phyloP scores from a whole-genome alignment of 176 grass and related monocot genomes.

The Cenchrus fungigraminus region DNA sequence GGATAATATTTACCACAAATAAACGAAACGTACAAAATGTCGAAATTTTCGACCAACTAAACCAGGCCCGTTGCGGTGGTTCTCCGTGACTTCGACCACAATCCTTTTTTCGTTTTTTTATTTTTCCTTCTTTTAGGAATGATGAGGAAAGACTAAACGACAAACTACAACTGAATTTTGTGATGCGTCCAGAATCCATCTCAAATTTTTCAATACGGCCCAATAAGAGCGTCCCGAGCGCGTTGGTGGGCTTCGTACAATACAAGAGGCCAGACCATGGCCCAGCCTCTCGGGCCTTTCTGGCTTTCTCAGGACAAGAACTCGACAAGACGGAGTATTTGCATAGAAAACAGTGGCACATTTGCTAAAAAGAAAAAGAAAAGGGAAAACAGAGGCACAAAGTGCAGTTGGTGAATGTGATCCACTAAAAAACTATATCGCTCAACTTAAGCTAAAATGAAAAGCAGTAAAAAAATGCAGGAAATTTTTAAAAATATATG shows the following conservation, averaged over 20 bases:
- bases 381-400: background rate
- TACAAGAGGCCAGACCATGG: too few species aligned
- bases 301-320: too few species aligned
- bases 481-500: background rate
- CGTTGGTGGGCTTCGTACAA: background rate
- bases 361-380: too few species aligned
- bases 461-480: background rate
- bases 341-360: too few species aligned
- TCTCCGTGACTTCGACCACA: background rate
- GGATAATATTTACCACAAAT: too few species aligned
- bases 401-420: background rate
- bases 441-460: background rate
- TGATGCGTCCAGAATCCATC: background rate
- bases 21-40: too few species aligned
- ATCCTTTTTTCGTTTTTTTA: background rate
- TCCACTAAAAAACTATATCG: background rate
- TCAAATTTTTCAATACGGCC: too few species aligned
- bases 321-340: too few species aligned
- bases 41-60: too few species aligned
- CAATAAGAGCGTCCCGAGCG: too few species aligned
- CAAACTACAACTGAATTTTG: background rate
- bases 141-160: background rate
- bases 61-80: background rate
- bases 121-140: background rate
- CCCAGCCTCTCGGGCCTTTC: background rate